Evolutionary conservation across 805 yeast genomes (phyloP).

Genomic region (Zygoascus flipseniorum): DNA sequence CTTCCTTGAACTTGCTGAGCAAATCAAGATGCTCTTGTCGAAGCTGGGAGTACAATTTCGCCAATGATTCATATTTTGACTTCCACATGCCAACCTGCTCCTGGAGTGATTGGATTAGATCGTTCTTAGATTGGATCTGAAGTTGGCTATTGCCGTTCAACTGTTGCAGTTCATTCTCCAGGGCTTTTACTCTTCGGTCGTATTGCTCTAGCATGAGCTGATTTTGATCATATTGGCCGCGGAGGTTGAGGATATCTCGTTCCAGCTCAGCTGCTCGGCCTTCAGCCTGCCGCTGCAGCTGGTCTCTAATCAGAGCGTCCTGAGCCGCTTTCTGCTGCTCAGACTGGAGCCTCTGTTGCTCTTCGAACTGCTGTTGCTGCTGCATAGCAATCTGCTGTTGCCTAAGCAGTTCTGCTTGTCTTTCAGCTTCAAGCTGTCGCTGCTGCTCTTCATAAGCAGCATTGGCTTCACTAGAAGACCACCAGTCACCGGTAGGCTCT

Average conservation of each 20-base stretch:
- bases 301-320: conserved; percentile 58
- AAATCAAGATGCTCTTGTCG: conserved; percentile 85
- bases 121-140: conserved; percentile 70
- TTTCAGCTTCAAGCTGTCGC: conserved; percentile 49
- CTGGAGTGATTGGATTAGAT: conserved; percentile 55
- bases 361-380: conserved; percentile 63
- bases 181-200: conserved; percentile 71
- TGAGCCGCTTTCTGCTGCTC: conserved; percentile 64
- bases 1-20: conserved; percentile 66
- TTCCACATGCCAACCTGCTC: conserved; percentile 76
- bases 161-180: conserved; percentile 62
- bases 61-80: conserved; percentile 78
- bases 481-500: conserved; percentile 35
- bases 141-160: conserved; percentile 58
- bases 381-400: conserved; percentile 62
- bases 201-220: conserved; percentile 79
- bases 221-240: conserved; percentile 79
- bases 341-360: conserved; percentile 63
- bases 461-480: conserved; percentile 30
- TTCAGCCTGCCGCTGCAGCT: conserved; percentile 63
- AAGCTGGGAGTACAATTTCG: conserved; percentile 80
- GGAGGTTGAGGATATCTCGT: conserved; percentile 64
- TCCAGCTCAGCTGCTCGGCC: conserved; percentile 75
- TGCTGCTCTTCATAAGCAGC: conserved; percentile 51
- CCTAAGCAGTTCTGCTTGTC: conserved; percentile 53